Conservation (phyloP, 2,329 filamentous ascomycete genomes). For the Fonsecaea monophora region DNA sequence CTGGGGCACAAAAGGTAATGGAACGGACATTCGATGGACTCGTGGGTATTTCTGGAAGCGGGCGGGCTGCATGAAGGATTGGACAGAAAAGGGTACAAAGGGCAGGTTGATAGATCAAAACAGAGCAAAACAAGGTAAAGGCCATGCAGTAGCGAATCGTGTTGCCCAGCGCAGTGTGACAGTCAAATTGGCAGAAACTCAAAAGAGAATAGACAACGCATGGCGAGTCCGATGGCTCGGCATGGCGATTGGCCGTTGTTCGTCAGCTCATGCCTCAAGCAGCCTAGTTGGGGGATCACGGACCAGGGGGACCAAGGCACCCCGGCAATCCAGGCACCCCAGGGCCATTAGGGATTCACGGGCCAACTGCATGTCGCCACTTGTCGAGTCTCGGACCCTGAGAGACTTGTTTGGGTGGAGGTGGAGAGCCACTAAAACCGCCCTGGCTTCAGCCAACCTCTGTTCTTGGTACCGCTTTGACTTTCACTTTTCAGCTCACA, state of each 20-base stretch:
- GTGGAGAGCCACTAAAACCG: neutral
- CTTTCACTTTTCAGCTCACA: neutral
- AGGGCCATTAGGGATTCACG: neutral
- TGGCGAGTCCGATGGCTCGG: neutral
- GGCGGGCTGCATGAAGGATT: constrained; percentile 4
- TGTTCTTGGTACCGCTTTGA: neutral
- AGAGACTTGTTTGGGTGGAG: neutral
- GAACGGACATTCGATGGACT: neutral
- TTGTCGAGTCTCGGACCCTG: neutral
- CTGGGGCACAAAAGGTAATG: neutral
- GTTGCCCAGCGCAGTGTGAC: neutral
- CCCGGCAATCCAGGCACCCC: neutral
- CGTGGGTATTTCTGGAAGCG: constrained; percentile 16
- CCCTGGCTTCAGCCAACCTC: neutral
- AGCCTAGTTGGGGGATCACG: constrained; percentile 11
- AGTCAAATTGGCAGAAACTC: constrained; percentile 1
- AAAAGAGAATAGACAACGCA: neutral
- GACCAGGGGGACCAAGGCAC: neutral
- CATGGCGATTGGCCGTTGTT: constrained; percentile 3
- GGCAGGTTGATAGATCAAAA: neutral
- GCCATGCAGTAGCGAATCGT: constrained; percentile 10
- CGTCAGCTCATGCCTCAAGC: neutral
- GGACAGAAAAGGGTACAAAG: constrained; percentile 2
- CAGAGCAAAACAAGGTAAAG: constrained; percentile 5
- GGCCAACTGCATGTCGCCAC: neutral